Conservation (phyloP, 345 rosid species). For the Lepidium sativum region DNA sequence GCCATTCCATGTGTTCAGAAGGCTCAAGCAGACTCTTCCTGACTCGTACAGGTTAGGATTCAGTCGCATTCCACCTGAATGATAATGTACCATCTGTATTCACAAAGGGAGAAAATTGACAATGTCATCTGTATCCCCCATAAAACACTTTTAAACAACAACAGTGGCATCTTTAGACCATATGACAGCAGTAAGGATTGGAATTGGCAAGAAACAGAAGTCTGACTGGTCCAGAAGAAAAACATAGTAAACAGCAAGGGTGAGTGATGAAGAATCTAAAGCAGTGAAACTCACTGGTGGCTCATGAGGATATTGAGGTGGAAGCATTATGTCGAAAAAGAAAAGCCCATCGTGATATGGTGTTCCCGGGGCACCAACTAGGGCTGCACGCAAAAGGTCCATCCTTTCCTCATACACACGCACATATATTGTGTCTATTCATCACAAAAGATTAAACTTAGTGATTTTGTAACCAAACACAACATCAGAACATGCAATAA, state of each 20-base stretch:
- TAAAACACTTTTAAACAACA: background rate
- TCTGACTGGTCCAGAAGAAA: slow-evolving; percentile 3
- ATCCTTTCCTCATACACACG: slow-evolving; percentile 80
- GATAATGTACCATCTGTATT: slow-evolving; percentile 71
- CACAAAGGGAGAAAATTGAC: background rate
- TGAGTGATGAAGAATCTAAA: background rate
- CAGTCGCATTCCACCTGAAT: slow-evolving; percentile 78
- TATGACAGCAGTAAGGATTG: background rate
- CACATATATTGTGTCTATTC: slow-evolving; percentile 68
- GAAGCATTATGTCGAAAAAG: slow-evolving; percentile 84
- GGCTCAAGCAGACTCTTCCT: slow-evolving; percentile 88
- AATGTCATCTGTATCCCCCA: background rate
- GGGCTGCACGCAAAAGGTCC: slow-evolving; percentile 77
- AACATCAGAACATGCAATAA: background rate
- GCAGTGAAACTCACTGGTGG: slow-evolving; percentile 67
- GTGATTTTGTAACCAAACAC: background rate
- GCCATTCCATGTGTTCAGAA: slow-evolving; percentile 88
- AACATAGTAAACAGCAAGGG: background rate
- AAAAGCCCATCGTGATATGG: slow-evolving; percentile 91
- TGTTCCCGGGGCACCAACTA: slow-evolving; percentile 80
- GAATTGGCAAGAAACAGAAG: background rate
- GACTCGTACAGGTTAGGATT: slow-evolving; percentile 92
- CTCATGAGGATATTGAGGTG: slow-evolving; percentile 74
- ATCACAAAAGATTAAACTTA: background rate
- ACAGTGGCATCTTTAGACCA: background rate